Evolutionary conservation across 768 basidiomycete genomes (phyloP).

Genomic region (Hygrophorus pudorinus): DNA sequence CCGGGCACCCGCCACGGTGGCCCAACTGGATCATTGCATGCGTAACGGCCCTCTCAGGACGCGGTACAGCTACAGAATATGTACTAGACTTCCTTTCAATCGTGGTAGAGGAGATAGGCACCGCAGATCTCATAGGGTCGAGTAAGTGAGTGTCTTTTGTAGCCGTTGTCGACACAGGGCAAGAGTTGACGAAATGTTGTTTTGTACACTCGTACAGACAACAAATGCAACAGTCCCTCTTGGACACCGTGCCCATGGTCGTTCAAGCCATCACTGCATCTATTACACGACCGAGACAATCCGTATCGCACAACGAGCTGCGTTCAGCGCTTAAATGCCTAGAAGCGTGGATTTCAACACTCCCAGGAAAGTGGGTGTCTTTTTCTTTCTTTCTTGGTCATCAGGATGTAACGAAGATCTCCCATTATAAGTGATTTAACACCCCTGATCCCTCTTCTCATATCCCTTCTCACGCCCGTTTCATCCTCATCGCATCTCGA

Average conservation of each 20-base stretch:
- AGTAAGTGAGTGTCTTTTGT: constrained; percentile 47
- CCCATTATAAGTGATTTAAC: constrained; percentile 48
- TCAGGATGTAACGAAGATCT: not conserved
- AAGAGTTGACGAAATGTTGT: constrained; percentile 1
- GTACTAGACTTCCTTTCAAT: constrained; percentile 74
- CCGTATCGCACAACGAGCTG: constrained; percentile 35
- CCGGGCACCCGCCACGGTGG: constrained; percentile 51
- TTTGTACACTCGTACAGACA: constrained; percentile 27
- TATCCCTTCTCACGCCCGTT: constrained; percentile 47
- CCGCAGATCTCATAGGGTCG: constrained; percentile 63
- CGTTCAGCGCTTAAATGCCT: constrained; percentile 70
- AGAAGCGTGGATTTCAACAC: constrained; percentile 69
- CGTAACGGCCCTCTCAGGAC: constrained; percentile 48
- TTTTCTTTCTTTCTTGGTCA: constrained; percentile 2
- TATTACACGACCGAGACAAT: constrained; percentile 29
- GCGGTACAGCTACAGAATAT: constrained; percentile 47
- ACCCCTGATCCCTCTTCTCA: constrained; percentile 53
- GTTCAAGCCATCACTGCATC: constrained; percentile 55
- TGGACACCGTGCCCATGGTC: constrained; percentile 61
- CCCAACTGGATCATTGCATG: constrained; percentile 68
- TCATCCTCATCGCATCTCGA: constrained; percentile 15
- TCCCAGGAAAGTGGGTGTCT: constrained; percentile 53
- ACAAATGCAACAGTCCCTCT: constrained; percentile 55
- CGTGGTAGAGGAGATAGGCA: constrained; percentile 71
- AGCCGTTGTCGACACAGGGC: not conserved